Percentiles rank a stretch among this genome's conserved stretches.
These are phyloP conservation scores for Microdochium bolleyi DNA, from an alignment of 2,329 filamentous ascomycete genomes.

Conservation along the genomic window DNA sequence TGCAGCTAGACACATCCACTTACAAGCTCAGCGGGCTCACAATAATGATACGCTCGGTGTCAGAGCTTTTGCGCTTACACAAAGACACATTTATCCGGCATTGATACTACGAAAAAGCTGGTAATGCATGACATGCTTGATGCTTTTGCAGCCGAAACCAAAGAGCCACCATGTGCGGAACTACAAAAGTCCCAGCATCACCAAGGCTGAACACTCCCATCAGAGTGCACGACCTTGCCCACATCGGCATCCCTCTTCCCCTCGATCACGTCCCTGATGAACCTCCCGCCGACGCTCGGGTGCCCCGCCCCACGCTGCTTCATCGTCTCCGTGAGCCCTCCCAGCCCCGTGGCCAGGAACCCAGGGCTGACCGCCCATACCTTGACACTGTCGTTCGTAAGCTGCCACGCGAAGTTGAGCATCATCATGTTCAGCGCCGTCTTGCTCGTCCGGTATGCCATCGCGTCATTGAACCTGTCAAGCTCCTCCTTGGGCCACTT, in stretches of 20 bases:
- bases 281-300: conserved; percentile 24
- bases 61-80: too few species aligned
- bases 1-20: too few species aligned
- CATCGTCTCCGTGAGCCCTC: conserved; percentile 8
- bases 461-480: conserved; percentile 5
- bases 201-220: not conserved
- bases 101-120: too few species aligned
- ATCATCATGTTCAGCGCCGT: conserved; percentile 40
- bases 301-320: conserved; percentile 20
- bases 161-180: too few species aligned
- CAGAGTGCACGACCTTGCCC: conserved; percentile 23
- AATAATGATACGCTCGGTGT: too few species aligned
- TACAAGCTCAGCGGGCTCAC: too few species aligned
- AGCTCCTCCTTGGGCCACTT: conserved; percentile 28
- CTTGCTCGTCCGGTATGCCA: conserved; percentile 29
- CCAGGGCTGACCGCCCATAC: conserved; percentile 25
- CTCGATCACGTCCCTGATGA: conserved; percentile 30
- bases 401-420: conserved; percentile 29
- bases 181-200: not conserved
- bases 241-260: conserved; percentile 29
- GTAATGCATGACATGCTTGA: too few species aligned
- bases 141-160: too few species aligned
- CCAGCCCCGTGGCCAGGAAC: conserved; percentile 12
- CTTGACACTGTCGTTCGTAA: conserved; percentile 35
- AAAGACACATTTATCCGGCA: too few species aligned